Evolutionary conservation across 371 early-diverging fungal species (phyloP).

Genomic region (Saksenaea vasiformis): DNA sequence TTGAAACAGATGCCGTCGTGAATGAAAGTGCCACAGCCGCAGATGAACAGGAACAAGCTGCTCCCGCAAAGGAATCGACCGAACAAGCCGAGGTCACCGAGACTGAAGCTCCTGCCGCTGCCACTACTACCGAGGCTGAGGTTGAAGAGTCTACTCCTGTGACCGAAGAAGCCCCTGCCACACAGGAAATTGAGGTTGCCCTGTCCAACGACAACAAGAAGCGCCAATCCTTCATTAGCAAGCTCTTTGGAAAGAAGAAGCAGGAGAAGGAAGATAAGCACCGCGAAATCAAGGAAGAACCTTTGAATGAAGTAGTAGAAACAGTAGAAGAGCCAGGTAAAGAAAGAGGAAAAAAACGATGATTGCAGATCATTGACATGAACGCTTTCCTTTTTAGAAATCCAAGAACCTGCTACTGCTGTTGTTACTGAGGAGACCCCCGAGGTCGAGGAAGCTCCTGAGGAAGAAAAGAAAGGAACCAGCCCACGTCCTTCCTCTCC

Average conservation of each 20-base stretch:
- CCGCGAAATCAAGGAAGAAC: constrained; percentile 19
- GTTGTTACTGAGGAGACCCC: background rate
- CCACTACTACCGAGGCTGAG: background rate
- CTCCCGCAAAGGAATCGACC: background rate
- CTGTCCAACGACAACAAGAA: background rate
- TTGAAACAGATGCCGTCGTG: constrained; percentile 11
- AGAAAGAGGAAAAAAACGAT: background rate
- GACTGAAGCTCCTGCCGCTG: constrained; percentile 11
- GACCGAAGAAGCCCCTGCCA: background rate
- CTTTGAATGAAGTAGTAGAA: background rate
- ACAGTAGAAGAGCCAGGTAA: constrained; percentile 9
- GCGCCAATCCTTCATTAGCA: constrained; percentile 13
- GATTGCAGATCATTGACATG: background rate
- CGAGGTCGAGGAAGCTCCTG: constrained; percentile 6
- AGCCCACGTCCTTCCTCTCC: constrained; percentile 4
- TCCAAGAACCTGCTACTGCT: constrained; percentile 12
- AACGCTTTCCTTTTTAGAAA: constrained; percentile 6
- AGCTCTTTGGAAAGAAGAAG: constrained; percentile 14
- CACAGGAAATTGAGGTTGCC: background rate
- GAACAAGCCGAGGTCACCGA: constrained; percentile 6
- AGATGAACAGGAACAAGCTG: background rate
- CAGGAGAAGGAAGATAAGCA: constrained; percentile 11
- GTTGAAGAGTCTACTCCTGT: background rate
- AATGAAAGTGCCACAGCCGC: background rate
- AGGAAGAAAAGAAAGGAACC: constrained; percentile 31